Evolutionary conservation across 169 alveolate species (phyloP).

Genomic region (Plasmodium ovale): DNA sequence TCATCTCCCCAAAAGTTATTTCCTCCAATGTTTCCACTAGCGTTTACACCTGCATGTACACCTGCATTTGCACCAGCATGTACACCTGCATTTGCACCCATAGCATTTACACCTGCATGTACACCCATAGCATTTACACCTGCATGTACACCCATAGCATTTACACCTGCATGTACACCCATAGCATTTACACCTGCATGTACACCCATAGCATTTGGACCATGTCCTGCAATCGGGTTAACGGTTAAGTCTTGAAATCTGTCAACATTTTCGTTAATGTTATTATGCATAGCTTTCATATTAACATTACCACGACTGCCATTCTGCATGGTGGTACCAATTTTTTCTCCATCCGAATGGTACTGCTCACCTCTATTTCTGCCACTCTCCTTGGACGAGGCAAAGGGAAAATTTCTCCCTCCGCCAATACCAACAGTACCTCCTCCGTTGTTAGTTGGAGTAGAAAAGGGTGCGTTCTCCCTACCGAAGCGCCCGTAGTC

Average conservation of each 20-base stretch:
- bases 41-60: neutral
- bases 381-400: too few species aligned
- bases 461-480: neutral
- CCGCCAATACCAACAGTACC: neutral
- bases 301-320: constrained; percentile 9
- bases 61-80: neutral
- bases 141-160: too few species aligned
- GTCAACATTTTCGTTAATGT: constrained; percentile 4
- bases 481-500: neutral
- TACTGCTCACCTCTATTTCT: neutral
- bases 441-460: too few species aligned
- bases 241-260: neutral
- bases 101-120: too few species aligned
- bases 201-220: too few species aligned
- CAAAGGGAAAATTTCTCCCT: too few species aligned
- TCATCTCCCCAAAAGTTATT: neutral
- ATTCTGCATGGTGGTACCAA: neutral
- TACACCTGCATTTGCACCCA: too few species aligned
- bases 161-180: too few species aligned
- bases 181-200: too few species aligned
- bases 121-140: too few species aligned
- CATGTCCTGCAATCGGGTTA: too few species aligned
- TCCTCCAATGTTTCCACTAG: neutral
- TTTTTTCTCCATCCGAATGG: neutral
- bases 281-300: neutral